A percentile compares a stretch with the other conserved stretches of the same genome.
phyloP scores from a whole-genome alignment of 2,329 filamentous ascomycete genomes.

The Ophiocordyceps camponoti-leonardi region DNA sequence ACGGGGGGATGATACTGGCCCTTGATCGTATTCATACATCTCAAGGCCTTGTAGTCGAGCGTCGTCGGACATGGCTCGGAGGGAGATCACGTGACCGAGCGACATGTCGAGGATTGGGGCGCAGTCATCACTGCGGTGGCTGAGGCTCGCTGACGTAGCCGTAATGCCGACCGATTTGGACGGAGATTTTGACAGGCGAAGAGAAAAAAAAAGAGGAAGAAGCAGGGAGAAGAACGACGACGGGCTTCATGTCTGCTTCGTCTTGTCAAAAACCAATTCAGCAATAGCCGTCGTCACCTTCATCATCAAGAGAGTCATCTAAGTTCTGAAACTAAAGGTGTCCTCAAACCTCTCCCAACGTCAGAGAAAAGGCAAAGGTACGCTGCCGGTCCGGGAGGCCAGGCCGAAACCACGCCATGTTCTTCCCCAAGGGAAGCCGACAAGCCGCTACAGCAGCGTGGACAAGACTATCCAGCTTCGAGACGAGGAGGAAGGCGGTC shows the following conservation, averaged over 20 bases:
- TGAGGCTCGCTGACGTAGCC: background rate
- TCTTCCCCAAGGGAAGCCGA: background rate
- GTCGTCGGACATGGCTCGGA: background rate
- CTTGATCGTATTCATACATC: too few relatives aligned
- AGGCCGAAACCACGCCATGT: background rate
- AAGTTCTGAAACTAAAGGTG: too few relatives aligned
- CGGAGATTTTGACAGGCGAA: too few relatives aligned
- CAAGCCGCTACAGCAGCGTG: background rate
- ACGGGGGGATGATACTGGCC: background rate
- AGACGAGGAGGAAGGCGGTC: conserved; percentile 5
- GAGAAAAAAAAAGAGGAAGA: too few relatives aligned
- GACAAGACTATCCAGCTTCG: conserved; percentile 10
- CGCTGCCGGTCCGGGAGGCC: background rate
- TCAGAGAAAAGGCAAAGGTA: background rate
- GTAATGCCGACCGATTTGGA: too few relatives aligned
- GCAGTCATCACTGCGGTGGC: too few relatives aligned
- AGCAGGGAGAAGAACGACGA: too few relatives aligned
- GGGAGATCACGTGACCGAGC: background rate
- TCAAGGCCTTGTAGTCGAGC: background rate
- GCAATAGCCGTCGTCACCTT: too few relatives aligned
- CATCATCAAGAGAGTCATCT: too few relatives aligned
- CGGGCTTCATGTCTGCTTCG: too few relatives aligned
- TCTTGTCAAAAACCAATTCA: too few relatives aligned
- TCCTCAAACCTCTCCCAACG: too few relatives aligned
- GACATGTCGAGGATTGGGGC: background rate